phyloP scores from a whole-genome alignment of 257 asterid species.

The Coffea canephora region DNA sequence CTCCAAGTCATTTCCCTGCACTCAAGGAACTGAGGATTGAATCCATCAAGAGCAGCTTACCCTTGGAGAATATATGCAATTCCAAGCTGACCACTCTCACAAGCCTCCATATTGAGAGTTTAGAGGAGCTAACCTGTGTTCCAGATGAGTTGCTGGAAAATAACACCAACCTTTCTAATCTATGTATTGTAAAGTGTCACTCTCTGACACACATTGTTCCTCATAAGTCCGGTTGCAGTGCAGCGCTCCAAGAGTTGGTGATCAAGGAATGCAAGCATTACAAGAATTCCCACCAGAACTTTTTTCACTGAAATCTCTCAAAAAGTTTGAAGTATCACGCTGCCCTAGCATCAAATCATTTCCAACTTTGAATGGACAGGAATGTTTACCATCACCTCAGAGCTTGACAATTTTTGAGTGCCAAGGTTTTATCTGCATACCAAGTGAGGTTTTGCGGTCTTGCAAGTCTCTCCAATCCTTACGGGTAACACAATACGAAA shows the following conservation, averaged over 20 bases:
- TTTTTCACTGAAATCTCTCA: not conserved
- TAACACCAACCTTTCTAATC: conserved; percentile 3
- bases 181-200: conserved; percentile 13
- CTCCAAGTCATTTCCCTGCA: conserved; percentile 28
- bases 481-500: not conserved
- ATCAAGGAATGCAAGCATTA: not conserved
- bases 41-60: too few species aligned
- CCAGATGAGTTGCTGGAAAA: conserved; percentile 8
- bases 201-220: conserved; percentile 9
- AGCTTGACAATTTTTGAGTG: not conserved
- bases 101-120: fast-evolving
- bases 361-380: not conserved
- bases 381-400: conserved; percentile 4
- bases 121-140: conserved; percentile 1
- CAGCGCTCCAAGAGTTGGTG: not conserved
- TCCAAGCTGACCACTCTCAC: conserved; percentile 16
- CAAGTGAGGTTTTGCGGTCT: conserved; percentile 15
- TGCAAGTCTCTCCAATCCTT: not conserved
- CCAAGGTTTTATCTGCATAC: conserved; percentile 6
- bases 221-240: not conserved
- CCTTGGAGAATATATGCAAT: conserved; percentile 23
- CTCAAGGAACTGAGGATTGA: conserved; percentile 7
- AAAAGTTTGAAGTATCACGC: fast-evolving
- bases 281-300: conserved; percentile 16
- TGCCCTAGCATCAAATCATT: conserved; percentile 10